Evolutionary conservation across 441 rosid genomes (phyloP).

Genomic region (Populus hybrid): DNA sequence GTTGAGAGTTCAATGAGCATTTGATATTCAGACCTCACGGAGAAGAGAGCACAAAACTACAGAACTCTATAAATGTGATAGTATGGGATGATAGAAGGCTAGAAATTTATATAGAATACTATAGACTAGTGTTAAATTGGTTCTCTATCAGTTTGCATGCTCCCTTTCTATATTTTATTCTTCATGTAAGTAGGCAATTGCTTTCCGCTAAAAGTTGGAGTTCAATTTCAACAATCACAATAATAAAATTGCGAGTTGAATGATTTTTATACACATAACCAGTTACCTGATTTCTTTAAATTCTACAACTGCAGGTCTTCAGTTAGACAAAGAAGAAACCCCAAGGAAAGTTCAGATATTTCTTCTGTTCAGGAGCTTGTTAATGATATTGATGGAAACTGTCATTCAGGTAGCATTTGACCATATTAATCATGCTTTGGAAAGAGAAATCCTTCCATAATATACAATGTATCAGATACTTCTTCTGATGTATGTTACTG

Average conservation of each 20-base stretch:
- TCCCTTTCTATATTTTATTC: not conserved
- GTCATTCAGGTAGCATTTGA: conserved; percentile 60
- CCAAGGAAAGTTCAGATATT: conserved; percentile 87
- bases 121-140: not conserved
- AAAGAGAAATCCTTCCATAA: conserved; percentile 4
- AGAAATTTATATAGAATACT: too few species aligned
- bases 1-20: not conserved
- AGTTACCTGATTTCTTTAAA: not conserved
- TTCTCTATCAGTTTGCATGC: not conserved
- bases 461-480: conserved; percentile 2
- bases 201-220: not conserved
- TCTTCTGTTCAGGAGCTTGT: conserved; percentile 89
- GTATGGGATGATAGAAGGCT: not conserved
- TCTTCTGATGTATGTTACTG: conserved; percentile 21
- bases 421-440: conserved; percentile 5
- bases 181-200: not conserved
- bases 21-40: not conserved
- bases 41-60: not conserved
- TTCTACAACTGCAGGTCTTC: conserved; percentile 48
- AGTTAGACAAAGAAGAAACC: conserved; percentile 87
- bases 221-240: not conserved
- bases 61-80: not conserved
- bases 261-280: not conserved
- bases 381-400: conserved; percentile 53
- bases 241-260: not conserved